Evolutionary conservation across 225 moss, liverwort and hornwort species (phyloP), one percentile per base, ranked within the genome.

Genomic region (Pseudoscleropodium purum): DNA sequence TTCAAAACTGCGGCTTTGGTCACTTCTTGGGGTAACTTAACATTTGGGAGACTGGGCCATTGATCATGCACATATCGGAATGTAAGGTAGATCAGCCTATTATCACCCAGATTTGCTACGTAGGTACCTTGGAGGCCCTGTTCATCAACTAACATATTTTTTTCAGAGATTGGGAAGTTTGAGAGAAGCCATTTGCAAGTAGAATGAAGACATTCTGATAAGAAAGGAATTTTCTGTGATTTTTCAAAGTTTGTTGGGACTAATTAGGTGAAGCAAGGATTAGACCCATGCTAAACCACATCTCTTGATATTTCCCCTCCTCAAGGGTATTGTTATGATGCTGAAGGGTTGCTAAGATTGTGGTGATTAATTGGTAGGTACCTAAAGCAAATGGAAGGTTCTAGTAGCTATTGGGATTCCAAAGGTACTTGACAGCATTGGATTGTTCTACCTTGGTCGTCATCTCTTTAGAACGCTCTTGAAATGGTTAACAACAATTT

Each of bases 281-380:
- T 47, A 47, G 45, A 24, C 11, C 6, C 4, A 4, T 18, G 18
- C 18, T 30, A 30, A 47, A 74, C 18, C 18, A 30, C 74, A 18
- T 7, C 0, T 1, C 1, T 2, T 69, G 4, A 39, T 1, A 2
- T 24, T 2, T 13, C 4, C 13, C n/a, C 24, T 69, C 24, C 2
- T 13, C 69, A 39, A 24, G 1, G 39, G 7, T 39, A 39, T 69
- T 74, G 6, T 45, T 18, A 11, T 45, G 45, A 74, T 30, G 10
- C 30, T 74, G 18, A 45, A 45, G 11, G 18, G 18, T 30, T 74
- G 18, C 10, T 45, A 45, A 74, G 18, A 45, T 45, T 74, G 18
- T 31, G 4, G 1, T 47, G 18, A 30, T 30, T 30, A 47, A 47
- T 18, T 31, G 6, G 18, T 75, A 0, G 3, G 30, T 75, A 30